Evolutionary conservation across 768 basidiomycete genomes (phyloP).

Genomic region (Sarcodon aspratus): DNA sequence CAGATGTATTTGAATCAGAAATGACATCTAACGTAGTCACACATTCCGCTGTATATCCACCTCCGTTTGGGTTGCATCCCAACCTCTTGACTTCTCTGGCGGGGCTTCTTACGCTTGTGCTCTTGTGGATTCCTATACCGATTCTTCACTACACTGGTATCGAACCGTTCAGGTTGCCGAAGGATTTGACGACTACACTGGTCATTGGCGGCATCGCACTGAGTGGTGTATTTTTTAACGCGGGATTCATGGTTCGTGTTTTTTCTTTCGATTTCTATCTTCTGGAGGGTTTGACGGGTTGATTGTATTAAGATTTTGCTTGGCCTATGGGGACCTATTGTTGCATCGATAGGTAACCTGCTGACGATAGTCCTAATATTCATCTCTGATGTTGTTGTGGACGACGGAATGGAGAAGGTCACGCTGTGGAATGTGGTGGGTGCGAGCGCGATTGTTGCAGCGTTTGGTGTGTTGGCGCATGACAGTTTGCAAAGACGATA

Average conservation of each 20-base stretch:
- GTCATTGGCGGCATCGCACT: slow-evolving; percentile 59
- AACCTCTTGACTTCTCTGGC: slow-evolving; percentile 73
- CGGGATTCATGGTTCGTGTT: slow-evolving; percentile 66
- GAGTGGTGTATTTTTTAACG: slow-evolving; percentile 71
- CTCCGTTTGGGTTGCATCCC: slow-evolving; percentile 78
- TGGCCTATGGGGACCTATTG: slow-evolving; percentile 80
- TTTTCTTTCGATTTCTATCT: background rate
- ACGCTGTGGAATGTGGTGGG: slow-evolving; percentile 69
- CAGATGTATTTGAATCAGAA: slow-evolving; percentile 5
- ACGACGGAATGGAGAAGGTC: slow-evolving; percentile 46
- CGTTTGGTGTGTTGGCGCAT: slow-evolving; percentile 71
- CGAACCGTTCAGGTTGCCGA: slow-evolving; percentile 61
- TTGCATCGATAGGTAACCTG: slow-evolving; percentile 84
- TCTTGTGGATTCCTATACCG: slow-evolving; percentile 74
- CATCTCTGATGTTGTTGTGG: slow-evolving; percentile 65
- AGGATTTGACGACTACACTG: slow-evolving; percentile 28
- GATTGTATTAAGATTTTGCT: slow-evolving; percentile 48
- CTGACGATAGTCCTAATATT: slow-evolving; percentile 89
- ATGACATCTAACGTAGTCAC: background rate
- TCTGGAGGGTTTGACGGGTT: background rate
- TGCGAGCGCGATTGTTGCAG: slow-evolving; percentile 66
- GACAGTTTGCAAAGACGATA: slow-evolving; percentile 21
- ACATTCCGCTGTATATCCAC: slow-evolving; percentile 30
- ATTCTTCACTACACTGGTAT: slow-evolving; percentile 54
- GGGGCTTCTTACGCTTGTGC: slow-evolving; percentile 62